A percentile compares a stretch with the other conserved stretches of the same genome.
These are phyloP conservation scores for Wickerhamiella vanderwaltii DNA, from an alignment of 805 yeast genomes.

Conservation along the genomic window DNA sequence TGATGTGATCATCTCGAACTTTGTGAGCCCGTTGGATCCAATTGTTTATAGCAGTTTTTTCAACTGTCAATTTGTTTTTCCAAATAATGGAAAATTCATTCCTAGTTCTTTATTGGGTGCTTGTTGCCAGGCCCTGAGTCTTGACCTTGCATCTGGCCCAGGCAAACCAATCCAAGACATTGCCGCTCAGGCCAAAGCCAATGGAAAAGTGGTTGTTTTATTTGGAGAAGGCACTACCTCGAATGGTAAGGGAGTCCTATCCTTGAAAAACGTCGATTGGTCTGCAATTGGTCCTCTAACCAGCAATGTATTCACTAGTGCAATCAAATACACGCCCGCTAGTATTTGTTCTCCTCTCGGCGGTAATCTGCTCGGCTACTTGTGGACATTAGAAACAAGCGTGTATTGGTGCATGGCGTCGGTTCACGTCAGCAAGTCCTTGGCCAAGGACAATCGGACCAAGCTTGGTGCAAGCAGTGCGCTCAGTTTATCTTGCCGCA, in stretches of 20 bases:
- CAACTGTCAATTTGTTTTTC: constrained; percentile 29
- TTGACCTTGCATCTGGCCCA: constrained; percentile 2
- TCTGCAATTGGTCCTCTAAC: constrained; percentile 12
- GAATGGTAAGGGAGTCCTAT: constrained; percentile 65
- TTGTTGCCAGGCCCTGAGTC: constrained; percentile 18
- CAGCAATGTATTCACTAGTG: constrained; percentile 22
- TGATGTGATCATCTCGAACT: constrained; percentile 46
- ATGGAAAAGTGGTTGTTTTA: constrained; percentile 38
- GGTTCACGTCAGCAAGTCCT: constrained; percentile 23
- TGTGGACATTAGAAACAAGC: constrained; percentile 18
- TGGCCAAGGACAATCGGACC: constrained; percentile 14
- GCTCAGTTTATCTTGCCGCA: constrained; percentile 21
- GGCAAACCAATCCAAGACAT: constrained; percentile 16
- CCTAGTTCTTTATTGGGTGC: constrained; percentile 15
- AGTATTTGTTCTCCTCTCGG: constrained; percentile 29
- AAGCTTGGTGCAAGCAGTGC: constrained; percentile 29
- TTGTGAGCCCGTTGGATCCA: constrained; percentile 48
- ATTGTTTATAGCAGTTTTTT: constrained; percentile 26
- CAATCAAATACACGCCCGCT: constrained; percentile 27
- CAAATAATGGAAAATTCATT: constrained; percentile 30
- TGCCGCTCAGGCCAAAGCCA: constrained; percentile 22
- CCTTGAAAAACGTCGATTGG: constrained; percentile 33
- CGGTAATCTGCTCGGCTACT: constrained; percentile 20
- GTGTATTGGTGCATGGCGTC: constrained; percentile 23
- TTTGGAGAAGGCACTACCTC: constrained; percentile 79